Percentiles rank a stretch among this genome's conserved stretches.
Conservation (phyloP, 805 yeast species). For the Candida hispaniensis region DNA sequence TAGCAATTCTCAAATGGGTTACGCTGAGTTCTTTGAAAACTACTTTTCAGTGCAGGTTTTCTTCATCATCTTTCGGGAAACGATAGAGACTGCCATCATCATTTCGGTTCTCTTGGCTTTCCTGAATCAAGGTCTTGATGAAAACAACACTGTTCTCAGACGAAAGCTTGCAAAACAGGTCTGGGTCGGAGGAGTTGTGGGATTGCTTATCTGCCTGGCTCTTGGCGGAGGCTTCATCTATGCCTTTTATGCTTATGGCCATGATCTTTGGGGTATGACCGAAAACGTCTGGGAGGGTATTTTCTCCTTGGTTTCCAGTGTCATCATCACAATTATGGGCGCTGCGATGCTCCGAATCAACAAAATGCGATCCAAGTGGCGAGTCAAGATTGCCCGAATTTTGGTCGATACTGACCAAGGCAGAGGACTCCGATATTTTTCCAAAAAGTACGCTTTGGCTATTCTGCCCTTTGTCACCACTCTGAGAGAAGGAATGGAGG, state of each 20-base stretch:
- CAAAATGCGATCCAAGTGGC: conserved; percentile 76
- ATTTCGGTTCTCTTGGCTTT: conserved; percentile 84
- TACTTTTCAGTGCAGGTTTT: conserved; percentile 50
- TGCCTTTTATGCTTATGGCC: conserved; percentile 65
- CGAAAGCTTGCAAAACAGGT: conserved; percentile 52
- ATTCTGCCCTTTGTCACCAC: conserved; percentile 82
- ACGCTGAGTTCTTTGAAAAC: conserved; percentile 15
- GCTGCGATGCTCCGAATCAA: conserved; percentile 88
- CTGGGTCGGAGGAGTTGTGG: conserved; percentile 70
- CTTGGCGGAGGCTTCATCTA: conserved; percentile 64
- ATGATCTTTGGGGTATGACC: conserved; percentile 76
- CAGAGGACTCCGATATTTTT: conserved; percentile 24
- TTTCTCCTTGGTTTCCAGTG: conserved; percentile 65
- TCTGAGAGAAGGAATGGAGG: conserved; percentile 94
- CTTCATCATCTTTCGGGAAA: conserved; percentile 85
- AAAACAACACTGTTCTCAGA: conserved; percentile 34
- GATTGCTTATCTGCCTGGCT: conserved; percentile 55
- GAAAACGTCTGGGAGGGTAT: conserved; percentile 87
- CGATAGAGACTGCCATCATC: conserved; percentile 81
- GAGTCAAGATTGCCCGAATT: conserved; percentile 42
- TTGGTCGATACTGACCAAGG: conserved; percentile 31
- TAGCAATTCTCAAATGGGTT: no score
- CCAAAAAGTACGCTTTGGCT: conserved; percentile 68
- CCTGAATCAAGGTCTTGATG: conserved; percentile 65
- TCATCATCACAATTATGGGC: conserved; percentile 86